Percentiles rank a stretch among this genome's conserved stretches.
Evolutionary conservation across 2,329 filamentous ascomycete species (phyloP).

Genomic region (Sclerotinia sclerotiorum): DNA sequence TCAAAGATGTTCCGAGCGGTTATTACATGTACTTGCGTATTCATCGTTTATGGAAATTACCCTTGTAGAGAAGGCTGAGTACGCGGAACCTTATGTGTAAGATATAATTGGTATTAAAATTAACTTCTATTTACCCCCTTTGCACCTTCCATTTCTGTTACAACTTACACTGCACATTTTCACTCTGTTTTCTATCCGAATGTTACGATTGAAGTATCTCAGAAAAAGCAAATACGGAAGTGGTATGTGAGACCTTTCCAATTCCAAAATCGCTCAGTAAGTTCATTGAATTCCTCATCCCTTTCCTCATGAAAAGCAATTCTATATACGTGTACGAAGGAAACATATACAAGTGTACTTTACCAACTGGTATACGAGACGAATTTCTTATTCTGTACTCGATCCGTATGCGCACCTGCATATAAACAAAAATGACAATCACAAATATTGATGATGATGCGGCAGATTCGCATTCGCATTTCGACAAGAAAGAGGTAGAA

Average conservation of each 20-base stretch:
- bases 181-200: background rate
- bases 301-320: slow-evolving; percentile 16
- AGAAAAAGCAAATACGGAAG: slow-evolving; percentile 10
- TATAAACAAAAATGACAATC: slow-evolving; percentile 11
- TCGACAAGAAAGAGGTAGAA: slow-evolving; percentile 15
- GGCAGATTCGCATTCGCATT: slow-evolving; percentile 23
- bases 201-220: background rate
- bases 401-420: background rate
- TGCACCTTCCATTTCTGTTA: slow-evolving; percentile 2
- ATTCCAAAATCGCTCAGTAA: slow-evolving; percentile 12
- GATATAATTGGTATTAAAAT: slow-evolving; percentile 13
- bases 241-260: slow-evolving; percentile 15
- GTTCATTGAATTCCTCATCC: slow-evolving; percentile 17
- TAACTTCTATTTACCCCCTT: slow-evolving; percentile 10
- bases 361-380: slow-evolving; percentile 15
- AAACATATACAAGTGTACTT: background rate
- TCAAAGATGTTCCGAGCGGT: background rate
- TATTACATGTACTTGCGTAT: background rate
- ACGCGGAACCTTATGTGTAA: slow-evolving; percentile 8
- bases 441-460: slow-evolving; percentile 24
- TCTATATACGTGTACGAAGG: background rate
- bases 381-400: background rate
- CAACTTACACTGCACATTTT: background rate
- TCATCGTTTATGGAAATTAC: background rate
- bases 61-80: slow-evolving; percentile 3